These are phyloP conservation scores for Coleophoma cylindrospora DNA, from an alignment of 2,329 filamentous ascomycete species.

Conservation along the genomic window DNA sequence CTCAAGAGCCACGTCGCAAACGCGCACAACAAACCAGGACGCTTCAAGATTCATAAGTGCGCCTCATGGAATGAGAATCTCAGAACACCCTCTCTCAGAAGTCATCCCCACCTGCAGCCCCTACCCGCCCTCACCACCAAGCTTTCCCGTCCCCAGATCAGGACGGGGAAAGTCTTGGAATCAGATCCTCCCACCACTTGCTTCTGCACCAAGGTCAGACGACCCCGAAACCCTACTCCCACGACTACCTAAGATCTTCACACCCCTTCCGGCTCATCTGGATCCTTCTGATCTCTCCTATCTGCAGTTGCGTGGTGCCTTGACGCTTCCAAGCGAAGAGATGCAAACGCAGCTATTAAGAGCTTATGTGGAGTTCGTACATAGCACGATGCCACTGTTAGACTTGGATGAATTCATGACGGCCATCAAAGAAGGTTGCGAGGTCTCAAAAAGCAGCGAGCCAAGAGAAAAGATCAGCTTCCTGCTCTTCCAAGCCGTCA, in stretches of 20 bases:
- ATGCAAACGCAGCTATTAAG: slow-evolving; percentile 76
- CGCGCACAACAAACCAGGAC: not conserved
- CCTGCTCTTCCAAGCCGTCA: slow-evolving; percentile 11
- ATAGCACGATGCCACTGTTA: slow-evolving; percentile 85
- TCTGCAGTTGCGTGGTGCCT: slow-evolving; percentile 73
- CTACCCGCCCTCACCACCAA: not conserved
- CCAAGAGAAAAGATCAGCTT: slow-evolving; percentile 40
- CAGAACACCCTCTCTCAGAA: slow-evolving; percentile 5
- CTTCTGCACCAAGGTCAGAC: slow-evolving; percentile 2
- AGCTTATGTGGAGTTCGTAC: slow-evolving; percentile 45
- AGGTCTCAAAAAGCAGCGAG: slow-evolving; percentile 45
- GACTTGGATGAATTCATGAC: slow-evolving; percentile 56
- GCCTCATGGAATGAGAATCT: slow-evolving; percentile 8
- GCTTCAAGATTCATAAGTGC: not conserved
- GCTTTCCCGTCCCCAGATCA: not conserved
- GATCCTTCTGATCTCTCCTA: slow-evolving; percentile 42
- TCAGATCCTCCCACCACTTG: slow-evolving; percentile 6
- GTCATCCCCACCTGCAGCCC: not conserved
- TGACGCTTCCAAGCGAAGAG: slow-evolving; percentile 63
- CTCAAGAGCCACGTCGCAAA: not conserved
- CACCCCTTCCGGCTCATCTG: not conserved
- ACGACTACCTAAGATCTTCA: not conserved
- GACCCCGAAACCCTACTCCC: not conserved
- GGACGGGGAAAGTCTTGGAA: slow-evolving; percentile 7
- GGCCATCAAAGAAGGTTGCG: slow-evolving; percentile 44